Percentiles rank a stretch among this genome's conserved stretches.
Evolutionary conservation across 177 flowering plant species (phyloP).

Genomic region (Vitis hybrid): DNA sequence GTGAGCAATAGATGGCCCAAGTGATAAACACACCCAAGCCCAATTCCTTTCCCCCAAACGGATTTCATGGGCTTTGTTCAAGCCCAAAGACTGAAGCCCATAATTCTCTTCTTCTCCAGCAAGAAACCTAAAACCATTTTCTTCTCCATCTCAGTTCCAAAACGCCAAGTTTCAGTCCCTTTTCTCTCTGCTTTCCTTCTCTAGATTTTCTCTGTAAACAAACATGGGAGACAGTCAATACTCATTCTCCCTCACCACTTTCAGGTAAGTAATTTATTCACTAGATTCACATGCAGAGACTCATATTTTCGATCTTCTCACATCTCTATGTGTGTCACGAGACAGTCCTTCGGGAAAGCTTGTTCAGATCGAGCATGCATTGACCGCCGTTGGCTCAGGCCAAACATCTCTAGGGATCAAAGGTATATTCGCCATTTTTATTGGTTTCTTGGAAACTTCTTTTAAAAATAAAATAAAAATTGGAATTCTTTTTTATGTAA

Average conservation of each 20-base stretch:
- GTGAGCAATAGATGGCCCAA: no score
- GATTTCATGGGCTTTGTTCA: neutral
- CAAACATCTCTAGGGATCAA: conserved; percentile 96
- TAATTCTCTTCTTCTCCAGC: conserved; percentile 4
- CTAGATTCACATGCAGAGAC: neutral
- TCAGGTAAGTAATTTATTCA: conserved; percentile 50
- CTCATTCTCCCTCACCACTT: conserved; percentile 96
- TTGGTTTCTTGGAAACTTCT: no score
- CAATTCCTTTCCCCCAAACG: no score
- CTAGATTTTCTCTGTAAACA: conserved; percentile 4
- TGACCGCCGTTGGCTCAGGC: conserved; percentile 98
- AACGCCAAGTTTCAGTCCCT: neutral
- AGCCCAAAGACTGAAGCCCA: neutral
- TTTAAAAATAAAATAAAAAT: neutral
- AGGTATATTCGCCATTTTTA: conserved; percentile 40
- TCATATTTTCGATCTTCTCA: neutral
- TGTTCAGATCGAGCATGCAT: conserved; percentile 96
- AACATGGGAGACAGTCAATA: conserved; percentile 96
- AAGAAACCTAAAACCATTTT: neutral
- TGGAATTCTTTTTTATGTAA: no score
- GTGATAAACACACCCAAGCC: no score
- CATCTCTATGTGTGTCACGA: neutral
- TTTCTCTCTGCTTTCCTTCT: neutral
- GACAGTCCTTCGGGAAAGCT: conserved; percentile 97
- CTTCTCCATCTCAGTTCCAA: neutral